Percentiles rank a stretch among this genome's conserved stretches.
Evolutionary conservation across 225 moss, liverwort and hornwort genomes (phyloP).

Genomic region (Neckera pumila): DNA sequence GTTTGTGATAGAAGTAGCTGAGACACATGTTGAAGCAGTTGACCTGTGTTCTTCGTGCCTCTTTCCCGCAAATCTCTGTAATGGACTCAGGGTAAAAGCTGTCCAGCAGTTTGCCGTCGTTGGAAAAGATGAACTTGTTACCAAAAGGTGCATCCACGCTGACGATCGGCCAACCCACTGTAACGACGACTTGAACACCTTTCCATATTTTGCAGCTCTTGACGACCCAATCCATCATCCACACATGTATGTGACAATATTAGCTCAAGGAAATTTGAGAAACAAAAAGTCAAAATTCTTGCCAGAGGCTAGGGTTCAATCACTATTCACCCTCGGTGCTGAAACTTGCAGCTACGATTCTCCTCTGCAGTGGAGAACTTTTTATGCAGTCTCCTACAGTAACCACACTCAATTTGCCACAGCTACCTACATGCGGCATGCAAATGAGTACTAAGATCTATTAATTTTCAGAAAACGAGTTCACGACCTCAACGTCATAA

Average conservation of each 20-base stretch:
- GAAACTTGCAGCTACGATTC: background rate
- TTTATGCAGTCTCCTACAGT: background rate
- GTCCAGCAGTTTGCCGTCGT: background rate
- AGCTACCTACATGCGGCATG: too few species aligned
- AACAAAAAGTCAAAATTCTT: background rate
- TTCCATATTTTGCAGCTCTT: background rate
- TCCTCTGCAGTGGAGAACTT: background rate
- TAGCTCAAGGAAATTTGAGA: background rate
- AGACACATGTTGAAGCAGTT: background rate
- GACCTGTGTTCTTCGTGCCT: background rate
- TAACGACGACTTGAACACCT: background rate
- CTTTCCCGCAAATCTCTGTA: background rate
- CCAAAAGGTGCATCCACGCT: background rate
- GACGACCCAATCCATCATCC: background rate
- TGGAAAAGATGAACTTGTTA: background rate
- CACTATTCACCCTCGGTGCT: background rate
- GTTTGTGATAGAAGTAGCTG: background rate
- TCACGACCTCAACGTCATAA: background rate
- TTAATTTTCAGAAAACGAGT: background rate
- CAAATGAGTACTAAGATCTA: background rate
- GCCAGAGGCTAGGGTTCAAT: background rate
- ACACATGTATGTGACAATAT: background rate
- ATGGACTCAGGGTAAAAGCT: background rate
- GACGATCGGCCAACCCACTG: background rate
- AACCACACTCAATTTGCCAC: background rate